Evolutionary conservation across 306 rosid species (phyloP).

Genomic region (Potentilla sterilis): DNA sequence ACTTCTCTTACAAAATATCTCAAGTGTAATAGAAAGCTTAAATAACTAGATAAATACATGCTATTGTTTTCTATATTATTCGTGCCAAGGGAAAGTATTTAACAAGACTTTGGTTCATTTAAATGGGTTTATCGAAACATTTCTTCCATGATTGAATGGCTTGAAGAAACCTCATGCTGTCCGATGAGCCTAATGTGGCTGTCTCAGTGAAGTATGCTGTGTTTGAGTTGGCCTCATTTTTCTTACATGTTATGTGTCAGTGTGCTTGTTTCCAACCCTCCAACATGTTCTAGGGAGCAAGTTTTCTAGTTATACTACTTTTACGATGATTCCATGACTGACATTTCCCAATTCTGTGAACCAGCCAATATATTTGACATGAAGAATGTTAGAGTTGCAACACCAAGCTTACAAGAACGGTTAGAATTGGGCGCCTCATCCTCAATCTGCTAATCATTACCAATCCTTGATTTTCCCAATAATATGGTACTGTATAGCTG

Average conservation of each 20-base stretch:
- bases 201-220: background rate
- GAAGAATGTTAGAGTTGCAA: constrained; percentile 30
- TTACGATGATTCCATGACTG: background rate
- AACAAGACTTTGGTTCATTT: background rate
- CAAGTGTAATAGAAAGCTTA: too few species aligned
- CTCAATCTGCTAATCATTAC: constrained; percentile 14
- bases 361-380: constrained; percentile 68
- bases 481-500: too few species aligned
- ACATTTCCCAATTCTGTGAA: constrained; percentile 22
- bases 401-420: constrained; percentile 66
- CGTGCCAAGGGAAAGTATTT: background rate
- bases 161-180: background rate
- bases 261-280: background rate
- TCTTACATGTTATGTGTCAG: background rate
- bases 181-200: background rate
- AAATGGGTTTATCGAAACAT: background rate
- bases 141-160: background rate
- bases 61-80: background rate
- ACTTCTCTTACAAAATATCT: too few species aligned
- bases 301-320: too few species aligned
- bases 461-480: background rate
- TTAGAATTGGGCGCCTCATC: constrained; percentile 39
- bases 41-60: too few species aligned
- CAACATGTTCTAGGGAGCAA: background rate
- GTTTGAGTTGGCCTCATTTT: background rate